Evolutionary conservation across 192 early-diverging fungal species (phyloP).

Genomic region (Entomortierella parvispora): DNA sequence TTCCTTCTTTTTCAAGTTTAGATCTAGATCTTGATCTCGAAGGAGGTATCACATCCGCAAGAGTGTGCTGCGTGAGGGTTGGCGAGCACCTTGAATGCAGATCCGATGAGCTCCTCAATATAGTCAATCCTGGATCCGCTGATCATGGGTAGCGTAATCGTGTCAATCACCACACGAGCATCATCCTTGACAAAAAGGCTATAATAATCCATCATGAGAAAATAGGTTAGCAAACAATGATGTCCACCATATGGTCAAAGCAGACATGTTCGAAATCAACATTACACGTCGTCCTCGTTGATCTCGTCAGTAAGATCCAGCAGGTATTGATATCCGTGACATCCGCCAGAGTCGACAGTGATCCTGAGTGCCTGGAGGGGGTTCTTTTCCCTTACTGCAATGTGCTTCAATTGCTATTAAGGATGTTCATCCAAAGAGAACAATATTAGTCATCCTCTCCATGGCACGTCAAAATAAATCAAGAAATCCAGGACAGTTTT

Average conservation of each 20-base stretch:
- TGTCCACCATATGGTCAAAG: no score
- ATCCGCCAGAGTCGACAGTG: conserved; percentile 86
- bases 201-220: conserved; percentile 3
- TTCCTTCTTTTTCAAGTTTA: no score
- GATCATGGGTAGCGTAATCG: conserved; percentile 76
- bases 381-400: conserved; percentile 59
- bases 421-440: neutral
- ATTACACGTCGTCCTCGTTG: conserved; percentile 77
- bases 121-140: conserved; percentile 81
- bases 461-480: neutral
- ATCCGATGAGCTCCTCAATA: conserved; percentile 84
- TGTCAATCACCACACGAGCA: conserved; percentile 77
- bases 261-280: neutral
- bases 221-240: neutral
- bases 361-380: conserved; percentile 68
- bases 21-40: conserved; percentile 69
- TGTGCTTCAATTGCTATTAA: conserved; percentile 64
- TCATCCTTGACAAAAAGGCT: conserved; percentile 77
- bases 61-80: conserved; percentile 79
- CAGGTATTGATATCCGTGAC: conserved; percentile 88
- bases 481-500: neutral
- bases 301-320: conserved; percentile 76
- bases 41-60: conserved; percentile 77
- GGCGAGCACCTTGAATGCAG: conserved; percentile 77
- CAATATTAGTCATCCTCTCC: neutral